Evolutionary conservation across 2,329 filamentous ascomycete species (phyloP).

Genomic region (Nothomitra cinnamomea): DNA sequence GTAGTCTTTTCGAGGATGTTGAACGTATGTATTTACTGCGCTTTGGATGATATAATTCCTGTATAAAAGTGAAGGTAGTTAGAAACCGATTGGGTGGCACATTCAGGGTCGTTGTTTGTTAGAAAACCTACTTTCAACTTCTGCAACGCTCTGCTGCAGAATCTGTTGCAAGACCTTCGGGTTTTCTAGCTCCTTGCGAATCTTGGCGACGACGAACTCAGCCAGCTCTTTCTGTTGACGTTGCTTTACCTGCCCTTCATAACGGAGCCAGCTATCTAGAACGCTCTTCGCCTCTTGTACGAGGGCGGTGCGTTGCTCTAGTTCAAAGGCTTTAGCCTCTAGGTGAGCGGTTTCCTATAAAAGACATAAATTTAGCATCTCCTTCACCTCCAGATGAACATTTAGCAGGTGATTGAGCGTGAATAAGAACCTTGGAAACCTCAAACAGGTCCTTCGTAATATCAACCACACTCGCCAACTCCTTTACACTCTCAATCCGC

Average conservation of each 20-base stretch:
- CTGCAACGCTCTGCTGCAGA: constrained; percentile 84
- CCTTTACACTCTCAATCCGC: constrained; percentile 85
- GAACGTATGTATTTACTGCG: constrained; percentile 20
- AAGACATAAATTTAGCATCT: background rate
- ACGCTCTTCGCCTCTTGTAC: constrained; percentile 87
- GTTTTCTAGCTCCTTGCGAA: constrained; percentile 96
- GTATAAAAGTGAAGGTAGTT: constrained; percentile 4
- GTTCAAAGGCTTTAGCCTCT: constrained; percentile 89
- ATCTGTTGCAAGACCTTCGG: constrained; percentile 96
- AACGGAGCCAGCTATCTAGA: constrained; percentile 96
- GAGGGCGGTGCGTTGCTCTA: constrained; percentile 89
- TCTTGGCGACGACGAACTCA: constrained; percentile 85
- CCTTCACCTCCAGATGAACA: background rate
- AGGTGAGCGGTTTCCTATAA: constrained; percentile 83
- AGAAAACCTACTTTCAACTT: constrained; percentile 65
- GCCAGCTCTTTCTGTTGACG: constrained; percentile 95
- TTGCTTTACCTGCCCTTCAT: constrained; percentile 97
- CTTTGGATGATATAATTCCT: constrained; percentile 25
- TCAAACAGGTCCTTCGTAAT: constrained; percentile 94
- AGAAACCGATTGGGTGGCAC: background rate
- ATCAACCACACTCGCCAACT: constrained; percentile 86
- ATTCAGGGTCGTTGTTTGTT: background rate
- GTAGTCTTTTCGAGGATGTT: too few species aligned
- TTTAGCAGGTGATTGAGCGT: background rate
- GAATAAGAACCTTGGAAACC: constrained; percentile 71